Base-by-base conservation (phyloP, 331 rosid species). In the Arachis monticola region DNA sequence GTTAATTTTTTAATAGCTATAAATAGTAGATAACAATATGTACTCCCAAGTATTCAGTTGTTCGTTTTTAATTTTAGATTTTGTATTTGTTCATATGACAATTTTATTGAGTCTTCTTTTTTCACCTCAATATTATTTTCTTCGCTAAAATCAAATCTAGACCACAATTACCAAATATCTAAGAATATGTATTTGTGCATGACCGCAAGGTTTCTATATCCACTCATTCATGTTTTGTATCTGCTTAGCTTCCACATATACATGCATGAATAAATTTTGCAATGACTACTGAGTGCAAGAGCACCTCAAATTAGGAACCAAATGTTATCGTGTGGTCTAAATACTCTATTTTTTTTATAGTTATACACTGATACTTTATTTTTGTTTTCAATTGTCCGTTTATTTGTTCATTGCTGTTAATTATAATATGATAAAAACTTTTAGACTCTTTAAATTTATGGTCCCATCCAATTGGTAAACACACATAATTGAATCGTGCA, bases 401-500 rank as follows among this genome's bases (percentile, higher is more conserved):
- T 48, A 61, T 73, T 61, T 73, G 47, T 30, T n/a, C 70, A 6
- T 48, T 5, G 8, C n/a, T 45, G 51, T 35, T 17, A 17, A 17
- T 60, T 8, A n/a, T 14, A 44, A 56, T 35, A 35, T 70, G 55
- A 70, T 70, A 6, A 57, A 27, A 5, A 10, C 10, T 3, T 32
- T 32, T 10, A 51, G 52, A 48, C 17, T 38, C 17, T 38, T 7
- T 22, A 17, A 38, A 17, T 11, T 32, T 5, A 59, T 42, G 41
- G 66, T 42, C 50, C 30, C 55, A 51, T 62, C 50, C 41, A n/a
- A 41, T 76, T 51, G n/a, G 38, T 40, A 64, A 45, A 32, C 50
- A 44, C 52, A 47, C 0, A 9, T 4, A 47, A 47, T 47, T 8
- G 67, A 55, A 35, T 10, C 56, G 4, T 71, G 57, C 55, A 58